These are phyloP conservation scores for Coniella lustricola DNA, from an alignment of 2,329 filamentous ascomycete genomes.

Conservation along the genomic window DNA sequence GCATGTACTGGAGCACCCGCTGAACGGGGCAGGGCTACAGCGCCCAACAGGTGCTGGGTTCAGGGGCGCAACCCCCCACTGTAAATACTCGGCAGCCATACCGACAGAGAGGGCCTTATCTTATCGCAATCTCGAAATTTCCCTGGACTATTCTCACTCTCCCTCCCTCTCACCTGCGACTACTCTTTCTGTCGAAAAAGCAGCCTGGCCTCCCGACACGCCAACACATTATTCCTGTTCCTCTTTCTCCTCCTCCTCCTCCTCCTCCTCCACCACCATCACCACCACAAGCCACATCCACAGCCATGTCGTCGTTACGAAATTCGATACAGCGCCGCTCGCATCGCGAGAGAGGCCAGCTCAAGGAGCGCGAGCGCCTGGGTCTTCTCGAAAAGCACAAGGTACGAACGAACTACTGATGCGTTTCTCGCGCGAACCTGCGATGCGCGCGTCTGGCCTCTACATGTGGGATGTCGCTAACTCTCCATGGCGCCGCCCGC, in stretches of 20 bases:
- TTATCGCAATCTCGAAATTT: constrained; percentile 4
- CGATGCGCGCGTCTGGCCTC: too few species aligned
- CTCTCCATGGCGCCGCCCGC: background rate
- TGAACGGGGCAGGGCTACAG: too few species aligned
- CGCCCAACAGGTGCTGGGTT: too few species aligned
- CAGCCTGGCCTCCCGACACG: too few species aligned
- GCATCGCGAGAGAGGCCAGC: constrained; percentile 86
- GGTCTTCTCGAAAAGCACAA: constrained; percentile 96
- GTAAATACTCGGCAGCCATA: too few species aligned
- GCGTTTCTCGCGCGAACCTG: too few species aligned
- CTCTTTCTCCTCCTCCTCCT: too few species aligned
- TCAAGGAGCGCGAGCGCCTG: constrained; percentile 73
- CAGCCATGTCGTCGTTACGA: constrained; percentile 49
- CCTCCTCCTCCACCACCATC: background rate
- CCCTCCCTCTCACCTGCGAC: background rate
- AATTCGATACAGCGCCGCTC: constrained; percentile 71
- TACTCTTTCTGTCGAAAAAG: background rate
- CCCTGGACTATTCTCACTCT: background rate
- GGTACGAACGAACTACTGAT: constrained; percentile 41
- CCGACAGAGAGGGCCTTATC: background rate
- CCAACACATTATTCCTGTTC: too few species aligned
- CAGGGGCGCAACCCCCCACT: too few species aligned
- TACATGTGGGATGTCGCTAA: too few species aligned
- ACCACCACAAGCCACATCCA: background rate
- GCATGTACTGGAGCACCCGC: too few species aligned